Percentiles rank a stretch among this genome's conserved stretches.
These are phyloP conservation scores for Trichoderma sp. DNA, from an alignment of 2,329 filamentous ascomycete genomes.

Conservation along the genomic window DNA sequence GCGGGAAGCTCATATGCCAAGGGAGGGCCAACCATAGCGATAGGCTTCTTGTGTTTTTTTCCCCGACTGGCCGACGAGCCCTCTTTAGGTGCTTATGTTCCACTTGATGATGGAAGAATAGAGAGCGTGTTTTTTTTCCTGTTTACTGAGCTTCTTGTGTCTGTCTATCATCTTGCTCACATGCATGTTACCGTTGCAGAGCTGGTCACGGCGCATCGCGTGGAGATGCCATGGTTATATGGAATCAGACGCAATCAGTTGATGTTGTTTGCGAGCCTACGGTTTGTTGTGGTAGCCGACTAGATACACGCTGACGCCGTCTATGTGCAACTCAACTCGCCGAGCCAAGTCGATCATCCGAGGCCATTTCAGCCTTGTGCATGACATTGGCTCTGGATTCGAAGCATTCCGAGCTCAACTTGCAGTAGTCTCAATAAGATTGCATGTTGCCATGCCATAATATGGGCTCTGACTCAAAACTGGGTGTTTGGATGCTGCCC, in stretches of 20 bases:
- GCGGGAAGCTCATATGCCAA: slow-evolving; percentile 11
- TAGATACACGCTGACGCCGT: background rate
- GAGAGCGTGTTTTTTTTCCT: background rate
- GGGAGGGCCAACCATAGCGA: background rate
- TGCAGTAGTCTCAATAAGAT: background rate
- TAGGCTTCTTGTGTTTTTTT: background rate
- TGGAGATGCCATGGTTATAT: background rate
- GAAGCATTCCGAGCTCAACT: background rate
- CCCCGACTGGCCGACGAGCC: background rate
- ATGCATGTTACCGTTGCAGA: background rate
- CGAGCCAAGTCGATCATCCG: background rate
- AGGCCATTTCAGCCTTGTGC: background rate
- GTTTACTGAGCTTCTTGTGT: background rate
- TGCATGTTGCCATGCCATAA: background rate
- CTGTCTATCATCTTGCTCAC: background rate
- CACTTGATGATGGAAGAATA: background rate
- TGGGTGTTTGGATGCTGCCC: background rate
- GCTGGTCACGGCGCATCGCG: background rate
- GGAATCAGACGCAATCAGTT: background rate
- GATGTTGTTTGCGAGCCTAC: background rate
- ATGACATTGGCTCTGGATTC: background rate
- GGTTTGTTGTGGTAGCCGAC: background rate
- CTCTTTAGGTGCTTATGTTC: background rate
- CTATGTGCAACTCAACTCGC: background rate
- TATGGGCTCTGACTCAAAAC: background rate